Percentiles rank a stretch among this genome's conserved stretches.
Conservation (phyloP, 441 rosid genomes). For the Arabidopsis lyrata region DNA sequence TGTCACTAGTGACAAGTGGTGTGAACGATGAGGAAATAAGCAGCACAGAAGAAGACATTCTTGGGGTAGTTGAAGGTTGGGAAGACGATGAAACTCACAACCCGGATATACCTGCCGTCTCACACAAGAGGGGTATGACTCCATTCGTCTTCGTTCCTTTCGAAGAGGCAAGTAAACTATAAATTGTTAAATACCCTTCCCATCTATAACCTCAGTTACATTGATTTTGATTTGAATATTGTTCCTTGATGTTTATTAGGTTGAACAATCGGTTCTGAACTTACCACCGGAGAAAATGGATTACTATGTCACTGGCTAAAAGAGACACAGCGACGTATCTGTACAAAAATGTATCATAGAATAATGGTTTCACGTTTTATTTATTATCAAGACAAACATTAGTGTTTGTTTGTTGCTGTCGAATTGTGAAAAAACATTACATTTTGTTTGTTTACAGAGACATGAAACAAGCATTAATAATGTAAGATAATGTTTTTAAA, state of each 20-base stretch:
- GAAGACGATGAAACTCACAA: conserved; percentile 84
- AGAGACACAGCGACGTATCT: not conserved
- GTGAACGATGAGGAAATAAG: conserved; percentile 62
- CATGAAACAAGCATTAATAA: conserved; percentile 21
- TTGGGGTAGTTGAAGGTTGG: conserved; percentile 74
- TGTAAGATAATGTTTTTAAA: not conserved
- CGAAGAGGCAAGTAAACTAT: conserved; percentile 65
- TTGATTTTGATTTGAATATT: conserved; percentile 10
- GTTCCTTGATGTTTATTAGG: conserved; percentile 48
- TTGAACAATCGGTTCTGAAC: conserved; percentile 79
- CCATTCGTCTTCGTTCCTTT: conserved; percentile 91
- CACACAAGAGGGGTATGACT: conserved; percentile 86
- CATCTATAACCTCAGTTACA: not conserved
- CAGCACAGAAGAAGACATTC: conserved; percentile 72
- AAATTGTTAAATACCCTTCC: too few species aligned
- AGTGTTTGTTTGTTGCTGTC: conserved; percentile 34
- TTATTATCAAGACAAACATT: conserved; percentile 5
- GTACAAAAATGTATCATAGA: conserved; percentile 41
- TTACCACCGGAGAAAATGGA: conserved; percentile 97
- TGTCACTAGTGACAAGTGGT: conserved; percentile 87
- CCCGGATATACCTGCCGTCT: conserved; percentile 78
- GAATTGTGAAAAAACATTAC: not conserved
- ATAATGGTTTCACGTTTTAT: conserved; percentile 2
- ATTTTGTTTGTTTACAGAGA: conserved; percentile 22
- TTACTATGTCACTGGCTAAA: conserved; percentile 82